These are phyloP conservation scores for Aspergillus taichungensis DNA, from an alignment of 495 filamentous ascomycete species.

Conservation along the genomic window DNA sequence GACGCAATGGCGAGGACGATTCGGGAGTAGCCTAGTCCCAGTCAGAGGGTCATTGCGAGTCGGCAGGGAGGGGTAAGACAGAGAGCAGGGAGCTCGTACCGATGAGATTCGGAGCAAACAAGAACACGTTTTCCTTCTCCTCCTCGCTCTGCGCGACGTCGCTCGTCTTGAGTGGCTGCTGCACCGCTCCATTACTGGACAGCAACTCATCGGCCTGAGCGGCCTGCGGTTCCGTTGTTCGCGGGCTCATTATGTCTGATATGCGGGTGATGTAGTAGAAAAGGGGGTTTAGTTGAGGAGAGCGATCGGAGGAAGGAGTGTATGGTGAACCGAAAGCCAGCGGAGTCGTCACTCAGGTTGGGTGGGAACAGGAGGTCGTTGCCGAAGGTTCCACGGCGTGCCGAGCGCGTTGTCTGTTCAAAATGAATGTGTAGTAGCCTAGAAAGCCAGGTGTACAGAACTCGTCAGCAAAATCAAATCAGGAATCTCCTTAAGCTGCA, in stretches of 20 bases:
- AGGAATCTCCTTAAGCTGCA: too few species aligned
- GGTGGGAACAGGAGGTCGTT: too few species aligned
- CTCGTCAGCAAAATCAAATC: too few species aligned
- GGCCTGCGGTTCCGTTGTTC: conserved; percentile 38
- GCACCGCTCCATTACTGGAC: conserved; percentile 21
- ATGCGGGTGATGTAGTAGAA: too few species aligned
- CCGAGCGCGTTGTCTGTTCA: too few species aligned
- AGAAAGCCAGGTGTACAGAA: too few species aligned
- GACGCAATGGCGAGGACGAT: conserved; percentile 84
- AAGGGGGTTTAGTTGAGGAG: too few species aligned
- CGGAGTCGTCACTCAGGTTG: too few species aligned
- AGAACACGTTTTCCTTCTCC: conserved; percentile 77
- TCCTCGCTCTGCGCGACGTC: conserved; percentile 14
- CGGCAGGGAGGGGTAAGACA: not conserved
- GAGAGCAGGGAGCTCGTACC: conserved; percentile 47
- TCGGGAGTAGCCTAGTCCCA: conserved; percentile 68
- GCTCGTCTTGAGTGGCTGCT: conserved; percentile 23
- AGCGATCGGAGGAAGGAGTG: too few species aligned
- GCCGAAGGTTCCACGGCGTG: too few species aligned
- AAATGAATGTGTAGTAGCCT: too few species aligned
- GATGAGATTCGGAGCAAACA: conserved; percentile 93
- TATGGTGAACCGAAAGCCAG: too few species aligned
- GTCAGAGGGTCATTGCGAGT: not conserved
- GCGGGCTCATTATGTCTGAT: conserved; percentile 23
- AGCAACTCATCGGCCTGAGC: conserved; percentile 23